phyloP scores from a whole-genome alignment of 345 rosid species.

The Trapa bicornis region DNA sequence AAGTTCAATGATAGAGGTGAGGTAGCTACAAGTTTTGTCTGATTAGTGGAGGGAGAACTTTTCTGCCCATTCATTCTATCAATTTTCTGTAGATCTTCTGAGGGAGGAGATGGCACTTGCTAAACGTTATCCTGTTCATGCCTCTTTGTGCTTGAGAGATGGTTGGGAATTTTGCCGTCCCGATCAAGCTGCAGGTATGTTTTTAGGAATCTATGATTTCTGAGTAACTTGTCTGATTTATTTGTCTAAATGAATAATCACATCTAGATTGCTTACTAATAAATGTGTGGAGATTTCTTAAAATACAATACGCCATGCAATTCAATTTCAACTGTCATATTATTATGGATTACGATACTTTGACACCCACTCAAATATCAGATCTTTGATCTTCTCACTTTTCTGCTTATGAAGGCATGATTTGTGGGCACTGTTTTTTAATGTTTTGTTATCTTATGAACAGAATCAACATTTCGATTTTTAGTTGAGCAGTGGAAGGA shows the following conservation, averaged over 20 bases:
- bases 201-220: conserved; percentile 7
- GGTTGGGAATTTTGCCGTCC: conserved; percentile 95
- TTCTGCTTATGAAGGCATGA: neutral
- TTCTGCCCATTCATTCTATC: neutral
- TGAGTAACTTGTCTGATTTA: neutral
- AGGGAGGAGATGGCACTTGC: conserved; percentile 76
- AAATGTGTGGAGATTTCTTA: neutral
- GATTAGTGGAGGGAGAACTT: neutral
- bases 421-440: conserved; percentile 4
- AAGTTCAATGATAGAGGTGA: conserved; percentile 99
- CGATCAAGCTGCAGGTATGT: conserved; percentile 70
- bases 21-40: conserved; percentile 29
- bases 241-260: neutral
- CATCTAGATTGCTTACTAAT: neutral
- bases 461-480: conserved; percentile 74
- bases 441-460: conserved; percentile 12
- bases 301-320: neutral
- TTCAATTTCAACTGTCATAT: neutral
- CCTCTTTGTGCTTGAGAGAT: conserved; percentile 82
- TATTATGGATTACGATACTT: neutral
- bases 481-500: conserved; percentile 83
- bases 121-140: conserved; percentile 72
- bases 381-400: neutral
- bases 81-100: conserved; percentile 46
- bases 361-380: neutral